Percentiles rank a stretch among this genome's conserved stretches.
Evolutionary conservation across 2,329 filamentous ascomycete genomes (phyloP).

Genomic region (Fusarium sp.): DNA sequence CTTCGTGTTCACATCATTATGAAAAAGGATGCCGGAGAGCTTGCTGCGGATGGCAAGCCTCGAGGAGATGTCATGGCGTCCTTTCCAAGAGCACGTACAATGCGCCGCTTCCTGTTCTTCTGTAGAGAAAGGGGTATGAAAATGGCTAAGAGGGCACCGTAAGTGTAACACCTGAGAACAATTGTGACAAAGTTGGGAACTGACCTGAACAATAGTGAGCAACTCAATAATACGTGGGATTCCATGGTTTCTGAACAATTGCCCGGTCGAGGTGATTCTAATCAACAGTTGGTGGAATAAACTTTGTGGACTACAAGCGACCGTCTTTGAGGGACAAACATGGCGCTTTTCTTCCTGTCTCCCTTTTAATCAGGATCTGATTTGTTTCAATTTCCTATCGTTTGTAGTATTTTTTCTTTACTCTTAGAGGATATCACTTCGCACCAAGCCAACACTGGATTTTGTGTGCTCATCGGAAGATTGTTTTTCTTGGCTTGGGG

Average conservation of each 20-base stretch:
- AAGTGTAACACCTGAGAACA: constrained; percentile 40
- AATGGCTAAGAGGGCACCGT: constrained; percentile 55
- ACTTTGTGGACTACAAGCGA: constrained; percentile 5
- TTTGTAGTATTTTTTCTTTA: background rate
- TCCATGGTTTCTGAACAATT: constrained; percentile 49
- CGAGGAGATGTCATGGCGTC: constrained; percentile 61
- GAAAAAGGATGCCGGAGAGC: constrained; percentile 40
- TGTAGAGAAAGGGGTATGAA: constrained; percentile 56
- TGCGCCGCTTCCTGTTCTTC: constrained; percentile 62
- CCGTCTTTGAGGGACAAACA: background rate
- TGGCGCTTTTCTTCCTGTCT: background rate
- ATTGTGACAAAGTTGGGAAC: background rate
- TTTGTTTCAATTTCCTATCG: background rate
- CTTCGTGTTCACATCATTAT: constrained; percentile 57
- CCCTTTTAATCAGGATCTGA: background rate
- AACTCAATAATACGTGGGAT: constrained; percentile 52
- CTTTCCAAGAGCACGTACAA: constrained; percentile 64
- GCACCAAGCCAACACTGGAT: constrained; percentile 42
- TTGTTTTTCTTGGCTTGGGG: constrained; percentile 16
- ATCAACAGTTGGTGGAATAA: constrained; percentile 40
- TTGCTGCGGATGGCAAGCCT: constrained; percentile 47
- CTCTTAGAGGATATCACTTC: constrained; percentile 35
- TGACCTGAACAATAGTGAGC: constrained; percentile 46
- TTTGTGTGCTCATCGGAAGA: constrained; percentile 19
- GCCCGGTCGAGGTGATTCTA: constrained; percentile 44